phyloP scores from a whole-genome alignment of 805 yeast genomes.

The Candida odintsovae region DNA sequence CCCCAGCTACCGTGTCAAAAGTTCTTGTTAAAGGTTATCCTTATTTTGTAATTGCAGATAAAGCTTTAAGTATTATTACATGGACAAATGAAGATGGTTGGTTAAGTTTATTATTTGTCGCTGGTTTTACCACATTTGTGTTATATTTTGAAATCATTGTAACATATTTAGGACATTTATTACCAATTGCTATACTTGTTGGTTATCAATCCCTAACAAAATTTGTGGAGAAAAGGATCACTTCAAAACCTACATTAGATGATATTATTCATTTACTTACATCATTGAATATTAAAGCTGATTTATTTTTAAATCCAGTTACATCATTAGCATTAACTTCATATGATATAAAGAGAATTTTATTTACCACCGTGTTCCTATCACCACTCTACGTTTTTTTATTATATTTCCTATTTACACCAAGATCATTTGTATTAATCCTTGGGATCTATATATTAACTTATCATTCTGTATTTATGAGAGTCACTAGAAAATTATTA shows the following conservation, averaged over 20 bases:
- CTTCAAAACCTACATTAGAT: conserved; percentile 74
- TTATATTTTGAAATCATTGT: conserved; percentile 76
- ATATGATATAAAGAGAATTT: conserved; percentile 70
- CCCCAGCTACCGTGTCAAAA: conserved; percentile 88
- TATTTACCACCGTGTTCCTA: conserved; percentile 78
- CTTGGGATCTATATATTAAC: conserved; percentile 60
- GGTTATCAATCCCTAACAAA: conserved; percentile 54
- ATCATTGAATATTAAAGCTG: conserved; percentile 68
- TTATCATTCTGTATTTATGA: conserved; percentile 81
- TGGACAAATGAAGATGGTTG: conserved; percentile 89
- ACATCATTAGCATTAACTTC: conserved; percentile 66
- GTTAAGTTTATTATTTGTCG: conserved; percentile 59
- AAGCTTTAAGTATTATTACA: conserved; percentile 64
- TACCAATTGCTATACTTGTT: conserved; percentile 56
- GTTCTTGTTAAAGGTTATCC: conserved; percentile 83
- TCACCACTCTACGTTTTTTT: conserved; percentile 79
- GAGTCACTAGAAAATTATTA: conserved; percentile 74
- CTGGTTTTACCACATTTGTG: conserved; percentile 50
- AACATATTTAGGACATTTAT: conserved; percentile 76
- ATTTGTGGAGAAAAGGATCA: conserved; percentile 52
- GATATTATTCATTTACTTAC: conserved; percentile 76
- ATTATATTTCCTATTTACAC: conserved; percentile 63
- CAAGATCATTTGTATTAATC: conserved; percentile 57
- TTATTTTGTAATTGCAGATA: conserved; percentile 67
- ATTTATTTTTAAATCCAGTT: conserved; percentile 74